These are phyloP conservation scores for Chlorella sorokiniana DNA, from an alignment of 139 green algal genomes.

Conservation along the genomic window DNA sequence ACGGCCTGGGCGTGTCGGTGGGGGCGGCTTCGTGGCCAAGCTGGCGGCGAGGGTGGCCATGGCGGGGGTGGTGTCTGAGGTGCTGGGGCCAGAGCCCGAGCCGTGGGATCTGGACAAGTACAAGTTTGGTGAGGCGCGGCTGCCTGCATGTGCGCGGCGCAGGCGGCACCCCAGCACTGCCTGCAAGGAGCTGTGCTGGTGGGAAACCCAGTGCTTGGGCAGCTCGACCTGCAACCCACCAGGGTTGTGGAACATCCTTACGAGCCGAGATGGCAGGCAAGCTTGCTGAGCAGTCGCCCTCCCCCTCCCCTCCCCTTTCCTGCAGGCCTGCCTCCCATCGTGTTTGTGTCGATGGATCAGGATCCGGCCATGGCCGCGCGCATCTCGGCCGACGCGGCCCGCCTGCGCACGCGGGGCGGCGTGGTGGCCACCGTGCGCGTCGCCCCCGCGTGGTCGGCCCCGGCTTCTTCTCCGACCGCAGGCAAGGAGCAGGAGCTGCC, in stretches of 20 bases:
- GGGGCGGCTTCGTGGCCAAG: slow-evolving; percentile 30
- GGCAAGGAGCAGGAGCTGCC: no score
- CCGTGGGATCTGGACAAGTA: background rate
- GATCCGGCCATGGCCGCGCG: slow-evolving; percentile 8
- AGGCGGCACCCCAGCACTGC: background rate
- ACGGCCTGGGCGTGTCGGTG: slow-evolving; percentile 26
- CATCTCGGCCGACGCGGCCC: background rate
- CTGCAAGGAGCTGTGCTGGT: no score
- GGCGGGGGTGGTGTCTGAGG: slow-evolving; percentile 5
- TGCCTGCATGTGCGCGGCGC: background rate
- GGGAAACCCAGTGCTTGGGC: background rate
- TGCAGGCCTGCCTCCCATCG: slow-evolving; percentile 10
- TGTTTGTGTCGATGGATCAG: slow-evolving; percentile 17
- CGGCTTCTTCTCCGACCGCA: slow-evolving; percentile 20
- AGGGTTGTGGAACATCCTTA: background rate
- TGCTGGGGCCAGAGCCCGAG: background rate
- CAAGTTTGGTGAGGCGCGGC: background rate
- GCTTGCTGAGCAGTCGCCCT: background rate
- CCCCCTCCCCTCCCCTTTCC: background rate
- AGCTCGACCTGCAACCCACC: background rate
- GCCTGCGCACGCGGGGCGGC: background rate
- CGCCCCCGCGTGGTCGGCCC: background rate
- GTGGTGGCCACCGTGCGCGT: background rate
- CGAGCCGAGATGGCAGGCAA: background rate
- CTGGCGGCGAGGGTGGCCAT: slow-evolving; percentile 1